Evolutionary conservation across 768 basidiomycete genomes (phyloP), one percentile per base, ranked within the genome.

Genomic region (Boletus eberwhitei): DNA sequence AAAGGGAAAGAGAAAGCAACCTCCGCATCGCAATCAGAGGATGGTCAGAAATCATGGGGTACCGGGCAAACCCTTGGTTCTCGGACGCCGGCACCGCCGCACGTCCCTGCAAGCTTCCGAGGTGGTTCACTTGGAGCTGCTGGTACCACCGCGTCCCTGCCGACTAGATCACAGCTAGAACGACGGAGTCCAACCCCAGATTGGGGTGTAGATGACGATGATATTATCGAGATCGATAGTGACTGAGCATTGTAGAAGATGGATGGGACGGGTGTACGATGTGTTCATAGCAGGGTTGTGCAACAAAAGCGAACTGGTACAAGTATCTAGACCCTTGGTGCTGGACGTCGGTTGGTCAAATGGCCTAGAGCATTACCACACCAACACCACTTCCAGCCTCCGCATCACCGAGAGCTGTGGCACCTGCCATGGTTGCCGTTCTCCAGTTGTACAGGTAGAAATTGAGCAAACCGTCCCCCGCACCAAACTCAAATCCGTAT

Each of bases 361-460:
- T 34, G 11, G 38, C 38, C 73, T 76, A 97, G 34, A 98, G 79
- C 96, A 98, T 98, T 37, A 98, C 94, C 17, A 98, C 85, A 4
- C 92, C 94, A 48, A 98, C 80, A 5, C 92, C 94, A 66, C 75
- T 81, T 41, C 91, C 91, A n/a, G 83, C 76, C n/a, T 77, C 69
- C 24, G 64, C 68, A 35, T 66, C 79, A 2, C 71, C 82, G n/a
- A 79, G 74, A 13, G 76, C 59, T 35, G 73, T 75, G 66, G 88
- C 68, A 42, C 96, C 95, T 37, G 91, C 85, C 53, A 98, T 74
- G 2, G 84, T 79, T 14, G 83, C 74, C 13, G 93, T 95, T 55
- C 88, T 80, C 92, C 94, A 99, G 72, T 99, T 99, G 75, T 97
- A 98, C 54, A 95, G 69, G 68, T 95, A 95, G 68, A 84, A 96